These are phyloP conservation scores for Scytalidium lignicola DNA, from an alignment of 2,329 filamentous ascomycete species.

Conservation along the genomic window DNA sequence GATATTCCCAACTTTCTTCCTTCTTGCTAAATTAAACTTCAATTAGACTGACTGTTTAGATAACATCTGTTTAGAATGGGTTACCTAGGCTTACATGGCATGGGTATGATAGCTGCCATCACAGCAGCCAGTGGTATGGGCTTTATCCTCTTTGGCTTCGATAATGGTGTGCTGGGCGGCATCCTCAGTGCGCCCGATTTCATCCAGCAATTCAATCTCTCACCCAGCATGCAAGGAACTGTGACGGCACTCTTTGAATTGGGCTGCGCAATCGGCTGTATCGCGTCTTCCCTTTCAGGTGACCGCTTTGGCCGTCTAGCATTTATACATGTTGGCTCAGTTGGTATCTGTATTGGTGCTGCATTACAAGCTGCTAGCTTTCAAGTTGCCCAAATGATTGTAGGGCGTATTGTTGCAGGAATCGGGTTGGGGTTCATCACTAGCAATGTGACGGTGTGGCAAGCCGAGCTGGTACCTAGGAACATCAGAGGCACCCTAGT, in stretches of 20 bases:
- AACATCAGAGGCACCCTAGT: slow-evolving; percentile 1
- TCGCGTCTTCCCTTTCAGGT: slow-evolving; percentile 24
- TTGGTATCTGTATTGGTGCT: slow-evolving; percentile 16
- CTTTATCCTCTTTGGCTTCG: slow-evolving; percentile 35
- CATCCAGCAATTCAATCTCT: slow-evolving; percentile 31
- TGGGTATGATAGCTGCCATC: not conserved
- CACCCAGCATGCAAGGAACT: slow-evolving; percentile 9
- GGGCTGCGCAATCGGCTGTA: not conserved
- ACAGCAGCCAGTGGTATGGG: slow-evolving; percentile 7
- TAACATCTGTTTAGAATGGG: not conserved
- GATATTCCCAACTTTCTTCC: no score
- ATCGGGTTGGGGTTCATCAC: slow-evolving; percentile 10
- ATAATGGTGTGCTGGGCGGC: slow-evolving; percentile 41
- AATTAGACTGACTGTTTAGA: no score
- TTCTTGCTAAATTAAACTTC: no score
- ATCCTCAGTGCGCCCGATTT: slow-evolving; percentile 40
- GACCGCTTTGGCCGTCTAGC: slow-evolving; percentile 50
- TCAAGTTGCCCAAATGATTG: slow-evolving; percentile 34
- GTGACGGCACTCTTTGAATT: not conserved
- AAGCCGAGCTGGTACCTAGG: not conserved
- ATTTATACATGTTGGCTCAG: slow-evolving; percentile 50
- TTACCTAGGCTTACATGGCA: slow-evolving; percentile 1
- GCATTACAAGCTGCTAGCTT: slow-evolving; percentile 27
- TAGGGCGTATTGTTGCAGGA: slow-evolving; percentile 31
- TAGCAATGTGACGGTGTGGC: slow-evolving; percentile 1